Evolutionary conservation across 2,329 filamentous ascomycete genomes (phyloP).

Genomic region (Remersonia thermophila): DNA sequence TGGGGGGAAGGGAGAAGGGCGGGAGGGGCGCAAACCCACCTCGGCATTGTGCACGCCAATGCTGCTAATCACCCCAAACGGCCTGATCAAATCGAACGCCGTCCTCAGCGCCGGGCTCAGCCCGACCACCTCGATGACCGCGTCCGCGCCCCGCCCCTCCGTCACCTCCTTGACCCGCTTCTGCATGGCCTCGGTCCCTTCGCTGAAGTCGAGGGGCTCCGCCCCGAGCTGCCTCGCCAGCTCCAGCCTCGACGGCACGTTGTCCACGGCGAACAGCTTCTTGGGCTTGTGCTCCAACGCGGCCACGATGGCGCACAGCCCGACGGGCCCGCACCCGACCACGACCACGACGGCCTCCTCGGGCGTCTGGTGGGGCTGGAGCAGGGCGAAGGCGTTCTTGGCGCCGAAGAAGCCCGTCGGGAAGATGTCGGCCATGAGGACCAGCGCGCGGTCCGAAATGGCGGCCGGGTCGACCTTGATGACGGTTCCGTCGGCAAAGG

Average conservation of each 20-base stretch:
- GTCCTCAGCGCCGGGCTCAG: conserved; percentile 55
- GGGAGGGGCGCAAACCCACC: no score
- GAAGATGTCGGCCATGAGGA: conserved; percentile 90
- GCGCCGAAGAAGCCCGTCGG: conserved; percentile 79
- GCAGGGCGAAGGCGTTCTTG: conserved; percentile 59
- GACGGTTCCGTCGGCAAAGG: conserved; percentile 69
- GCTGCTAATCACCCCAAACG: conserved; percentile 61
- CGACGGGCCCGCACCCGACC: conserved; percentile 76
- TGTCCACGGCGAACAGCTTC: conserved; percentile 67
- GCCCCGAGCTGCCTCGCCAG: conserved; percentile 64
- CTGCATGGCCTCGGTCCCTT: conserved; percentile 48
- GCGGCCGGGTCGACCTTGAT: conserved; percentile 45
- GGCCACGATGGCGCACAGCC: conserved; percentile 70
- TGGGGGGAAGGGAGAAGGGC: no score
- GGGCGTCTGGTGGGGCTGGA: conserved; percentile 34
- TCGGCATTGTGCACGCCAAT: conserved; percentile 66
- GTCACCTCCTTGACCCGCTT: conserved; percentile 62
- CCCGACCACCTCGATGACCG: conserved; percentile 69
- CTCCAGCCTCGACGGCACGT: conserved; percentile 60
- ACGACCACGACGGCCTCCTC: conserved; percentile 63
- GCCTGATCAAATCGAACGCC: conserved; percentile 58
- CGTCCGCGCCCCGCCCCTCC: conserved; percentile 70
- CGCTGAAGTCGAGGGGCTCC: conserved; percentile 69
- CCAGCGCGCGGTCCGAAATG: conserved; percentile 61
- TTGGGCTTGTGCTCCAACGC: conserved; percentile 64